Evolutionary conservation across 169 alveolate genomes (phyloP), one percentile per base, ranked within the genome.

Genomic region (Theileria equi): DNA sequence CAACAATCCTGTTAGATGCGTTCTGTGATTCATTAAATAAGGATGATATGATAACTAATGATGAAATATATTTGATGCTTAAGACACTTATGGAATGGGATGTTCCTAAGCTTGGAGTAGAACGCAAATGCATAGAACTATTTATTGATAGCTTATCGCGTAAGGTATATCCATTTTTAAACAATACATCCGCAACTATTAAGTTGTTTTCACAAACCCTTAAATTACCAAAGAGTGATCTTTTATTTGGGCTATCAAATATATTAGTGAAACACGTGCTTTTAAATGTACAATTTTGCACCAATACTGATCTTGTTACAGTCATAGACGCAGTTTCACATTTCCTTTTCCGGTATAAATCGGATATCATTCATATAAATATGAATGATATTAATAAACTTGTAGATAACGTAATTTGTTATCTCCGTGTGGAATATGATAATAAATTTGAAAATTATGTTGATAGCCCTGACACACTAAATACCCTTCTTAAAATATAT

Each of bases 221-320:
- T 10, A 71, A 68, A 49, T 61, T 71, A 8, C 65, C 65, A n/a
- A 54, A 34, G 65, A 54, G 65, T 17, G 38, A 19, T 4, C 1
- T 34, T 13, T 11, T 1, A 21, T 17, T 26, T 13, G 48, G 38
- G 21, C n/a, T 54, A 1, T 2, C 17, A 19, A 10, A 5, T n/a
- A 5, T 36, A 19, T 31, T 31, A 31, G 61, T 25, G 52, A 7
- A 28, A n/a, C 53, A 29, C 7, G 17, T 54, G n/a, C n/a, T n/a
- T n/a, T n/a, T n/a, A n/a, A n/a, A n/a, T 13, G 23, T 3, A 0
- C 52, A 54, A 13, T 54, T 10, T 26, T 54, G 65, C 23, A 54
- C 35, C 38, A 54, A 54, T 11, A 16, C 40, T 19, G 65, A 54
- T 31, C 23, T 54, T 45, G 17, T 5, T 4, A 23, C 4, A 29